These are phyloP conservation scores for Physaria fendleri DNA, from an alignment of 345 rosid genomes.

Conservation along the genomic window DNA sequence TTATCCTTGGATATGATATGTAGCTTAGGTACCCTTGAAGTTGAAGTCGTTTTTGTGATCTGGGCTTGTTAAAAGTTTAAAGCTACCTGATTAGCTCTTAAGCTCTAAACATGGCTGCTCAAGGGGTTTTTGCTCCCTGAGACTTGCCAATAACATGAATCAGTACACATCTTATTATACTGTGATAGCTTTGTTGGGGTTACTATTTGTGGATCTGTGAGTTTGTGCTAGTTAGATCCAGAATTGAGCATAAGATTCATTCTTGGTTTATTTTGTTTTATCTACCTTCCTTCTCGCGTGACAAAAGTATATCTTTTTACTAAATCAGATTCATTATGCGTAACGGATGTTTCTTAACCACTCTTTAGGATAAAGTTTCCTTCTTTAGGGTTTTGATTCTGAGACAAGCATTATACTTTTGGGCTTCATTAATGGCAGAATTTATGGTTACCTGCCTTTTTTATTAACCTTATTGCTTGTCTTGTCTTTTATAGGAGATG, in stretches of 20 bases:
- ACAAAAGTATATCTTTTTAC: conserved; percentile 4
- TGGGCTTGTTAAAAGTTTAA: not conserved
- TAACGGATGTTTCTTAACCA: too few species aligned
- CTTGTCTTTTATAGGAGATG: conserved; percentile 65
- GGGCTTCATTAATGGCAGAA: not conserved
- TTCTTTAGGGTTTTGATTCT: conserved; percentile 16
- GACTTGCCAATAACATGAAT: not conserved
- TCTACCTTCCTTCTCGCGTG: conserved; percentile 11
- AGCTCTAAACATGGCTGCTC: not conserved
- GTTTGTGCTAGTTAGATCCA: too few species aligned
- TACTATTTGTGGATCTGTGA: too few species aligned
- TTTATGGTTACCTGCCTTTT: not conserved
- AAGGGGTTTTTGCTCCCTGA: not conserved
- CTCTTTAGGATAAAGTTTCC: conserved; percentile 14
- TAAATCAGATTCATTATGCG: conserved; percentile 3
- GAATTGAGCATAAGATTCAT: conserved; percentile 1
- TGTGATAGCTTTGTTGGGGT: too few species aligned
- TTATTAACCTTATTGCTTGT: conserved; percentile 1
- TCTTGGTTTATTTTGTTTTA: not conserved
- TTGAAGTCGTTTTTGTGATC: not conserved
- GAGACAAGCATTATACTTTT: conserved; percentile 4
- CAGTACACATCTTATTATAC: too few species aligned
- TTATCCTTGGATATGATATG: not conserved
- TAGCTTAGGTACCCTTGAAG: not conserved
- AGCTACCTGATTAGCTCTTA: conserved; percentile 15